phyloP scores from a whole-genome alignment of 2,329 filamentous ascomycete species.

The Calonectria pseudoturangicola region DNA sequence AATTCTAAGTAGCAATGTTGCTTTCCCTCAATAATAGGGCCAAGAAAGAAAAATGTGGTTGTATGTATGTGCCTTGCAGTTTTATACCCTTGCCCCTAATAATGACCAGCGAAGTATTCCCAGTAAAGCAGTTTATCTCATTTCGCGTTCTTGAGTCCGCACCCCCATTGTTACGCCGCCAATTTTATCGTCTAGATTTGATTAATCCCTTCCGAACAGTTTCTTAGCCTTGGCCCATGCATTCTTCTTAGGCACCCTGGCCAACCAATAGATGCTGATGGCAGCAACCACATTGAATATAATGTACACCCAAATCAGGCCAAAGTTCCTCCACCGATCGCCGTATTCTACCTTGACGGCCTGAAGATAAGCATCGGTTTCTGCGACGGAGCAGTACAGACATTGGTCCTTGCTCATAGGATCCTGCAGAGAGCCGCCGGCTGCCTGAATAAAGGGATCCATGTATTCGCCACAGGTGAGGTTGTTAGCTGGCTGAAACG shows the following conservation, averaged over 20 bases:
- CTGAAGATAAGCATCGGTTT: slow-evolving; percentile 61
- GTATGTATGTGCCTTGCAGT: too few species aligned
- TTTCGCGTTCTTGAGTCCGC: too few species aligned
- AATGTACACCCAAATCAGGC: slow-evolving; percentile 71
- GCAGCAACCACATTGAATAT: slow-evolving; percentile 68
- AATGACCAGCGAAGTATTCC: not conserved
- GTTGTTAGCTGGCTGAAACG: slow-evolving; percentile 72
- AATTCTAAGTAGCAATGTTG: too few species aligned
- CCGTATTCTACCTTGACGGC: slow-evolving; percentile 64
- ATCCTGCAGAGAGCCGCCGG: slow-evolving; percentile 69
- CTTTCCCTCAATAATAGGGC: too few species aligned
- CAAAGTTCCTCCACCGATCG: slow-evolving; percentile 72
- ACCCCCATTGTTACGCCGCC: not conserved
- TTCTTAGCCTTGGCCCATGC: slow-evolving; percentile 24
- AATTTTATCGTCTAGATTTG: too few species aligned
- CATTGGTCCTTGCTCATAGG: slow-evolving; percentile 64
- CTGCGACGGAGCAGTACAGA: slow-evolving; percentile 61
- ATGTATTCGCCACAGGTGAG: slow-evolving; percentile 72
- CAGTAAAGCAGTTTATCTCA: not conserved
- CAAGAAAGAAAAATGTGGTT: too few species aligned
- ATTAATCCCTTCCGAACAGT: not conserved
- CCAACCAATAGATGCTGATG: slow-evolving; percentile 66
- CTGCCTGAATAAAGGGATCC: slow-evolving; percentile 60
- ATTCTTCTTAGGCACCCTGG: slow-evolving; percentile 53
- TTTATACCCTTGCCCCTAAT: not conserved